These are phyloP conservation scores for Aureobasidium melanogenum DNA, from an alignment of 2,329 filamentous ascomycete species.

Conservation along the genomic window DNA sequence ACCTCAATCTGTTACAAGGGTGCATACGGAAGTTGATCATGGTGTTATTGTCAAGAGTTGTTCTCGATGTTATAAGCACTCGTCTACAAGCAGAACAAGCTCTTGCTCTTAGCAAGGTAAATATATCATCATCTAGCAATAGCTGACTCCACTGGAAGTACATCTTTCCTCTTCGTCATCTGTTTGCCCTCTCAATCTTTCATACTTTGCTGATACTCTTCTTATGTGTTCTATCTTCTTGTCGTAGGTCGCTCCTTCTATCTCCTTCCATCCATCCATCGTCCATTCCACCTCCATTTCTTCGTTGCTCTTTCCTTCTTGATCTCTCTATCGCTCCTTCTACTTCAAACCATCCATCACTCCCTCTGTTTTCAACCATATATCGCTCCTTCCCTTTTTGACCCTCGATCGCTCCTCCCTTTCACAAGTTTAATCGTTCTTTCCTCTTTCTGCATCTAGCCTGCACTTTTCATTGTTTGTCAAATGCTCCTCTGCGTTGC, in stretches of 20 bases:
- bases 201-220: too few relatives aligned
- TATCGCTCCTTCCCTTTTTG: background rate
- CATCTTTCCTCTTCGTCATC: background rate
- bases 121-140: background rate
- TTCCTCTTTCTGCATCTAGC: too few relatives aligned
- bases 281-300: background rate
- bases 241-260: background rate
- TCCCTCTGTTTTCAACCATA: too few relatives aligned
- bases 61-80: background rate
- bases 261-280: background rate
- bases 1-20: background rate
- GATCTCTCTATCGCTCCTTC: too few relatives aligned
- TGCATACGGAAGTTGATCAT: background rate
- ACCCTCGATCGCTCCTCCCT: too few relatives aligned
- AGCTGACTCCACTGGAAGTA: background rate
- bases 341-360: too few relatives aligned
- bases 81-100: background rate
- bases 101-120: background rate
- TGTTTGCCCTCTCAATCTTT: background rate
- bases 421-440: too few relatives aligned
- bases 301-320: background rate
- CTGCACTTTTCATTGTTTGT: too few relatives aligned
- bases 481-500: too few relatives aligned
- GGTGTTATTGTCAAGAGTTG: background rate
- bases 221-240: too few relatives aligned